Conservation (phyloP, 805 yeast species). For the Lipomyces japonicus region DNA sequence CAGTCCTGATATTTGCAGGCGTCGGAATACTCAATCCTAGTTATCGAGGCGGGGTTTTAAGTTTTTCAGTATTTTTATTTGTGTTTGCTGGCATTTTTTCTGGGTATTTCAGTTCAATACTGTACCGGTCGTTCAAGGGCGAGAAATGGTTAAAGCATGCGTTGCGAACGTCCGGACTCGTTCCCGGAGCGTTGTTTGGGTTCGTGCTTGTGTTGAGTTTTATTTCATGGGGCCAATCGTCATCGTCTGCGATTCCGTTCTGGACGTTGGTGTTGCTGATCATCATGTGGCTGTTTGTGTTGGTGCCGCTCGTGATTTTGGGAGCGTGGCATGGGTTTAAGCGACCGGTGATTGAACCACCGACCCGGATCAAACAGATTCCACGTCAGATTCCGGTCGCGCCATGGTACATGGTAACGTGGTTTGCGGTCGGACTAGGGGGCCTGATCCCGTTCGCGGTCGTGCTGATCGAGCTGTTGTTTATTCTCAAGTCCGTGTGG, state of each 20-base stretch:
- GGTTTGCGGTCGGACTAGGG: constrained; percentile 42
- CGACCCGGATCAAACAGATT: constrained; percentile 32
- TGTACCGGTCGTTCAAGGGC: constrained; percentile 52
- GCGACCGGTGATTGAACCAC: constrained; percentile 27
- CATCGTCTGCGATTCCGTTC: constrained; percentile 74
- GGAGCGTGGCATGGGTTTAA: constrained; percentile 53
- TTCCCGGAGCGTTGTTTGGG: constrained; percentile 43
- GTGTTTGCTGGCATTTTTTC: constrained; percentile 70
- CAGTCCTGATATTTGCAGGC: constrained; percentile 53
- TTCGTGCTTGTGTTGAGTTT: constrained; percentile 56
- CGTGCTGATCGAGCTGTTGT: constrained; percentile 71
- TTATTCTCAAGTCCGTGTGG: constrained; percentile 74
- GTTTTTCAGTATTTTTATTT: constrained; percentile 57
- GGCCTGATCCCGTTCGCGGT: constrained; percentile 78
- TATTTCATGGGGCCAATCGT: constrained; percentile 70
- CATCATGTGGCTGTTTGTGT: constrained; percentile 58
- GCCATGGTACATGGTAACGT: constrained; percentile 19
- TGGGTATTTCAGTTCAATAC: constrained; percentile 65
- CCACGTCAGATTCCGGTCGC: constrained; percentile 37
- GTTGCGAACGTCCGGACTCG: constrained; percentile 34
- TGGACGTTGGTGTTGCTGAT: constrained; percentile 63
- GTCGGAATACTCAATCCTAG: constrained; percentile 56
- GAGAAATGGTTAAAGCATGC: constrained; percentile 39
- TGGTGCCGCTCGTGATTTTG: constrained; percentile 66
- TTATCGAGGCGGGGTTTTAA: constrained; percentile 62